These are phyloP conservation scores for Botrytis tulipae DNA, from an alignment of 2,329 filamentous ascomycete genomes.

Conservation along the genomic window DNA sequence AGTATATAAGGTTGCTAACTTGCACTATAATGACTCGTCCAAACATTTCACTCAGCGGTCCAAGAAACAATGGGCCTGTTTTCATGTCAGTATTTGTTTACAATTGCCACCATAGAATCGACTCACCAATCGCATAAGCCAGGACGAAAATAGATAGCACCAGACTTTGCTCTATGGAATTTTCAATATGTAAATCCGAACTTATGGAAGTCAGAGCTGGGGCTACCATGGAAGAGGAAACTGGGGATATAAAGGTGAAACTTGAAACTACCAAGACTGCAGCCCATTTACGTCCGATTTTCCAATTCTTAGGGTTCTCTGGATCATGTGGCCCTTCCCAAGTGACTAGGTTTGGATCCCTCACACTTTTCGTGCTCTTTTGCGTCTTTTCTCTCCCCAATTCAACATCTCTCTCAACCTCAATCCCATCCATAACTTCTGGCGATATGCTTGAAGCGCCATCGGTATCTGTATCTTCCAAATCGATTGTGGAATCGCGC, in stretches of 20 bases:
- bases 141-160: slow-evolving; percentile 48
- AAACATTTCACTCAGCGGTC: slow-evolving; percentile 55
- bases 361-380: slow-evolving; percentile 28
- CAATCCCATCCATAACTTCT: slow-evolving; percentile 32
- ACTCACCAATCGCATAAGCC: slow-evolving; percentile 39
- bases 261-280: slow-evolving; percentile 46
- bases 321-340: slow-evolving; percentile 34
- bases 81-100: slow-evolving; percentile 30
- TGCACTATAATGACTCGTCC: slow-evolving; percentile 47
- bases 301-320: slow-evolving; percentile 36
- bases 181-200: slow-evolving; percentile 52
- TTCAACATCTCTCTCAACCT: slow-evolving; percentile 33
- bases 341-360: slow-evolving; percentile 32
- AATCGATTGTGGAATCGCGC: background rate
- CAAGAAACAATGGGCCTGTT: slow-evolving; percentile 55
- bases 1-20: slow-evolving; percentile 49
- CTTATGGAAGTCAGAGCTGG: slow-evolving; percentile 51
- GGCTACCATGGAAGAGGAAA: slow-evolving; percentile 54
- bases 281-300: slow-evolving; percentile 44
- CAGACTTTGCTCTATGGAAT: slow-evolving; percentile 46
- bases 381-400: slow-evolving; percentile 25
- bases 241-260: slow-evolving; percentile 51
- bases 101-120: background rate
- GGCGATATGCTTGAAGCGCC: slow-evolving; percentile 25
- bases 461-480: slow-evolving; percentile 18